Evolutionary conservation across 441 rosid genomes (phyloP).

Genomic region (Erysimum cheiri): DNA sequence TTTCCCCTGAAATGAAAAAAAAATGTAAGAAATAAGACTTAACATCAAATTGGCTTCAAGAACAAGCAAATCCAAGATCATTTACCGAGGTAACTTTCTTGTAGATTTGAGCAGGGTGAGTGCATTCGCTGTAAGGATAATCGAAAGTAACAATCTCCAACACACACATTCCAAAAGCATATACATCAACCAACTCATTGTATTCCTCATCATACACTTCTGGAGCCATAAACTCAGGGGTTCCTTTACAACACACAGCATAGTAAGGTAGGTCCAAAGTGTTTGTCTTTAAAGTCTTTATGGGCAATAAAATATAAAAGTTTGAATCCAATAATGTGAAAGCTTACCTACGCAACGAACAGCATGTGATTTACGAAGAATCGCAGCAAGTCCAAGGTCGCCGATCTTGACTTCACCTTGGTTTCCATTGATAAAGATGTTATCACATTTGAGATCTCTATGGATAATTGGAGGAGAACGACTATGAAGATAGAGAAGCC

Average conservation of each 20-base stretch:
- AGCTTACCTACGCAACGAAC: conserved; percentile 67
- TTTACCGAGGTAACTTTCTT: conserved; percentile 80
- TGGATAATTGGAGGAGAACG: conserved; percentile 72
- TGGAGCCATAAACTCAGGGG: conserved; percentile 89
- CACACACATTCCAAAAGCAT: conserved; percentile 84
- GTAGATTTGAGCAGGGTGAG: conserved; percentile 80
- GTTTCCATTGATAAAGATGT: conserved; percentile 79
- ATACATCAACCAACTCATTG: conserved; percentile 77
- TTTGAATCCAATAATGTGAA: conserved; percentile 14
- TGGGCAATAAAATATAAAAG: neutral
- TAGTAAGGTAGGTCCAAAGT: conserved; percentile 20
- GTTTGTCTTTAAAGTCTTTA: neutral
- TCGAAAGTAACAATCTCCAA: conserved; percentile 81
- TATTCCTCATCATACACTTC: conserved; percentile 81
- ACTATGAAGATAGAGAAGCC: conserved; percentile 71
- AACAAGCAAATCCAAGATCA: conserved; percentile 9
- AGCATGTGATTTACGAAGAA: conserved; percentile 71
- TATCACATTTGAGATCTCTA: conserved; percentile 81
- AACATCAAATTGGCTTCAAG: conserved; percentile 6
- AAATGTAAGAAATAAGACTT: conserved; percentile 21
- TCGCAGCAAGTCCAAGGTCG: conserved; percentile 80
- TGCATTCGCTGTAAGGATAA: conserved; percentile 80
- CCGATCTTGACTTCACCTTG: conserved; percentile 87
- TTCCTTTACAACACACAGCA: conserved; percentile 50
- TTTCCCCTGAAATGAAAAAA: conserved; percentile 61